Evolutionary conservation across 2,329 filamentous ascomycete species (phyloP), one percentile per base, ranked within the genome.

Genomic region (Berkeleyomyces rouxiae): DNA sequence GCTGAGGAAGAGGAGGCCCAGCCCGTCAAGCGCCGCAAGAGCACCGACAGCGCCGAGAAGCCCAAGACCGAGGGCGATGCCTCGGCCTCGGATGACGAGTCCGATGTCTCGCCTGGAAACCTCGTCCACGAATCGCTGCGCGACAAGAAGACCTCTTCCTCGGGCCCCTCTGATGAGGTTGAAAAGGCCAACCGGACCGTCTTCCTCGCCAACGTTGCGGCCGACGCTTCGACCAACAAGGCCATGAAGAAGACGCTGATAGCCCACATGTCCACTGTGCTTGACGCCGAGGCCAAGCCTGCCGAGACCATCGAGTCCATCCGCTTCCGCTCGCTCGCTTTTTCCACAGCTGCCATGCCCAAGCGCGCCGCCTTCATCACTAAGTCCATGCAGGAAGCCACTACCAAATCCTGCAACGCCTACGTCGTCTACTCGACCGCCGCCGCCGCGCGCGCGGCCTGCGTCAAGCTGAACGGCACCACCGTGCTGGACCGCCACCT

Each of bases 301-400:
- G 76, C 79, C 1, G 86, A 88, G 73, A 91, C 88, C 69, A 78
- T 99, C 53, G 88, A 96, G 71, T 96, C 91, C 1, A 79, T 99
- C 65, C 89, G 93, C 31, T 99, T 97, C 78, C 88, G 93, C 64
- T 97, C 92, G 6, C 89, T 90, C 11, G 88, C 93, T 2, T 97
- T 95, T 72, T 82, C 87, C 4, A 83, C 83, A 37, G 81, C 78
- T 43, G 78, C 84, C 13, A 81, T 96, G 63, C 93, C 93, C 59
- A 96, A 96, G 76, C 88, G 92, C 66, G 93, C 92, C n/a, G 88
- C 93, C 33, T 97, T 84, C 72, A 93, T 92, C 66, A 95, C 89
- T 69, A 90, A 91, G 71, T 85, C 90, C 33, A 78, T 97, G 64
- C 92, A 96, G 86, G 85, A 88, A 65, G 83, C 89, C 23, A 99